Percentiles rank a stretch among this genome's conserved stretches.
phyloP scores from a whole-genome alignment of 1,139 yeast genomes.

The Diutina mesorugosa region DNA sequence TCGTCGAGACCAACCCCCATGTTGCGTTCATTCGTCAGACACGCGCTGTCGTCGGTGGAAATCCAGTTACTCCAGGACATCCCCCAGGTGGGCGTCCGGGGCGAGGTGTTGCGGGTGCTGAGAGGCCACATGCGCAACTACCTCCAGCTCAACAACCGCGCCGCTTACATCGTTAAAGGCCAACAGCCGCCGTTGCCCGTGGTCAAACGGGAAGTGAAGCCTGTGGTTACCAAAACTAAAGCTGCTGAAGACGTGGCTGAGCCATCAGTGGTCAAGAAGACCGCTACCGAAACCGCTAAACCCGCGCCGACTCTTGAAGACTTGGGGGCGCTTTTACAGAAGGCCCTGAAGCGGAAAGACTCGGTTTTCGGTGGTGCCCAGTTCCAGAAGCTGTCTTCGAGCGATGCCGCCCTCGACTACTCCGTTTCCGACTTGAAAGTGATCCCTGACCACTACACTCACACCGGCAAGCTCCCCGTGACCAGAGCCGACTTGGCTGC shows the following conservation, averaged over 20 bases:
- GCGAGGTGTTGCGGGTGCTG: slow-evolving; percentile 65
- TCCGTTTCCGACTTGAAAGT: slow-evolving; percentile 19
- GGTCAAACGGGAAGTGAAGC: slow-evolving; percentile 14
- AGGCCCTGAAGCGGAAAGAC: slow-evolving; percentile 12
- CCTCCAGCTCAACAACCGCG: slow-evolving; percentile 60
- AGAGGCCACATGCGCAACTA: slow-evolving; percentile 78
- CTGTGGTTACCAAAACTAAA: slow-evolving; percentile 5
- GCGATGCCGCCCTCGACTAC: slow-evolving; percentile 8
- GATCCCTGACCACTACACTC: slow-evolving; percentile 17
- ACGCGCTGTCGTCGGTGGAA: background rate
- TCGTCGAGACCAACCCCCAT: background rate
- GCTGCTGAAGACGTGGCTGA: slow-evolving; percentile 3
- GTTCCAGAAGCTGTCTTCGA: background rate
- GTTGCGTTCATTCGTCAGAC: background rate
- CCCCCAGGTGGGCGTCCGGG: slow-evolving; percentile 46
- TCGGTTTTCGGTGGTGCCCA: slow-evolving; percentile 4
- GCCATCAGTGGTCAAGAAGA: slow-evolving; percentile 4
- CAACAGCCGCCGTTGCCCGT: slow-evolving; percentile 52
- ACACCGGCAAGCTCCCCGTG: slow-evolving; percentile 16
- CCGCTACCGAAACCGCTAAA: background rate
- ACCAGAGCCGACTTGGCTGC: slow-evolving; percentile 14
- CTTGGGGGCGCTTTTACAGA: slow-evolving; percentile 20
- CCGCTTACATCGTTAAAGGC: slow-evolving; percentile 47
- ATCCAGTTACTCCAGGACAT: slow-evolving; percentile 61
- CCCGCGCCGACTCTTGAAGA: slow-evolving; percentile 26